Base-by-base conservation (phyloP, 163 green algal species). In the Scenedesmus sp. region DNA sequence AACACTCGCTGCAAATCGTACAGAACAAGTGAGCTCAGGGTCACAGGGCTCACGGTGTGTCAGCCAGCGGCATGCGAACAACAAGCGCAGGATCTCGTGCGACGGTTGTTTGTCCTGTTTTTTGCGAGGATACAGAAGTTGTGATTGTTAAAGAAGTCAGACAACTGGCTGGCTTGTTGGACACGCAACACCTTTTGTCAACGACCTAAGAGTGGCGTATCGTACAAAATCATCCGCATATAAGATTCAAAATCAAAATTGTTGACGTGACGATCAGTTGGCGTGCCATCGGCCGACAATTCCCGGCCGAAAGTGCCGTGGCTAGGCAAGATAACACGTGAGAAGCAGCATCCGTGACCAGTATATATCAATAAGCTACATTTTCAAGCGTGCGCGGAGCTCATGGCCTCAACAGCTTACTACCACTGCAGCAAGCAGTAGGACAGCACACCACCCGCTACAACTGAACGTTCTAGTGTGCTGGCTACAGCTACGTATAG, bases 91-190 rank as follows among this genome's bases (percentile, higher is more conserved):
- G 65, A 76, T 76, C 65, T 18, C 65, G 6, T n/a, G n/a, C n/a
- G n/a, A n/a, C n/a, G n/a, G n/a, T n/a, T n/a, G n/a, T n/a, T n/a
- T n/a, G n/a, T n/a, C n/a, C n/a, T n/a, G n/a, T n/a, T n/a, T n/a
- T 30, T 40, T 10, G 40, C 65, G 65, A 76, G 9, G 9, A 76
- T 40, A 18, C 24, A 40, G 3, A 33, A n/a, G n/a, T n/a, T n/a
- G n/a, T n/a, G n/a, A n/a, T n/a, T n/a, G n/a, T n/a, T n/a, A n/a
- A n/a, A n/a, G n/a, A n/a, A n/a, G n/a, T n/a, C n/a, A n/a, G n/a
- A n/a, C n/a, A n/a, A n/a, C n/a, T n/a, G n/a, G 65, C 65, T 76
- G 65, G 65, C 30, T 76, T 76, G 65, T 76, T 76, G 65, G 65
- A 76, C 65, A 76, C 65, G 65, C 65, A 76, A 76, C 65, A 76